Evolutionary conservation across 2,329 filamentous ascomycete species (phyloP), one percentile per base, ranked within the genome.

Genomic region (Fusarium sp.): DNA sequence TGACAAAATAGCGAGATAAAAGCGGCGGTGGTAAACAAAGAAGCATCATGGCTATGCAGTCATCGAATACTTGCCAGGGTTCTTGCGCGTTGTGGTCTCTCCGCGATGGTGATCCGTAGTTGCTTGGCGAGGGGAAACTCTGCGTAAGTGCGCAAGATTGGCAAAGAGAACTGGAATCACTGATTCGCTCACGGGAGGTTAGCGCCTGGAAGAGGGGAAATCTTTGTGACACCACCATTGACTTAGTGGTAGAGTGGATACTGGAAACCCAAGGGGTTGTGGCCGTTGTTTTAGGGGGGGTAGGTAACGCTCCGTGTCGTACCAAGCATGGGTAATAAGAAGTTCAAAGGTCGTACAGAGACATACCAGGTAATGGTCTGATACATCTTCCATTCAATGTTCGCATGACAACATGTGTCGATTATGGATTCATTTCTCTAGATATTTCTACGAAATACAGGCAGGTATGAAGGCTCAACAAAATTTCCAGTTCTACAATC

Each of bases 391-490:
- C 17, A n/a, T 12, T 35, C 12, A 14, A 4, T n/a, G 17, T 12
- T 38, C 12, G 17, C 20, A 50, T 27, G 3, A 18, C 0, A 26
- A 12, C 3, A 2, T 26, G 12, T 6, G 14, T 38, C 13, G 13
- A n/a, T 9, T 9, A 26, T 17, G 11, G 26, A 12, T 15, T 6
- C 2, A 2, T 18, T 8, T 52, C 20, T 9, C 26, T 8, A 33
- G 12, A 17, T 6, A 10, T 33, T 15, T 3, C 8, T 30, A 26
- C n/a, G 26, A 35, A 56, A 7, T 20, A 14, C 12, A 35, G 13
- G 3, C 26, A 33, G 6, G 14, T 80, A 42, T 90, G 12, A 6
- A 6, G 2, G 7, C 89, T 1, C 88, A 85, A 2, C 91, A 27
- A 9, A 40, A 64, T 53, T 5, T 14, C 35, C 41, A 30, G 41